Percentiles rank a stretch among this genome's conserved stretches.
Evolutionary conservation across 106 monocot species (phyloP).

Genomic region (Apostasia shenzhenica): DNA sequence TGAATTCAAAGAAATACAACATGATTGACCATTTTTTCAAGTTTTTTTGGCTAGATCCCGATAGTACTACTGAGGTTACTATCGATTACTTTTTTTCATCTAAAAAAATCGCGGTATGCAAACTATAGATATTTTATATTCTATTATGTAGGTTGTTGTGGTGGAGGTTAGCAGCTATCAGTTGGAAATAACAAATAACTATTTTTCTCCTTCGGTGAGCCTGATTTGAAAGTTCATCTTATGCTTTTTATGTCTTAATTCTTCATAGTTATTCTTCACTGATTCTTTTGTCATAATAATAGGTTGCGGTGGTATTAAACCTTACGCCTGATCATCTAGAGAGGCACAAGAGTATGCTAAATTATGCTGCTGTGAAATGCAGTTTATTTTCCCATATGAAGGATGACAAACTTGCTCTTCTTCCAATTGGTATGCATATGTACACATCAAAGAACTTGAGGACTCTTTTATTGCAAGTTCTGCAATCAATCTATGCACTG

Average conservation of each 20-base stretch:
- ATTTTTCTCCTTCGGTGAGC: slow-evolving; percentile 42
- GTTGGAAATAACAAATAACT: slow-evolving; percentile 37
- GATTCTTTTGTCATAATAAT: slow-evolving; percentile 5
- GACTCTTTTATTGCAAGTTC: not conserved
- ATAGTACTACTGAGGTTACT: no score
- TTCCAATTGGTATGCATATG: slow-evolving; percentile 31
- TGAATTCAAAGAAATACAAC: no score
- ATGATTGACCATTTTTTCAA: no score
- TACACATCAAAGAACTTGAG: not conserved
- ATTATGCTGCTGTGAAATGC: slow-evolving; percentile 47
- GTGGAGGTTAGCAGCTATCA: slow-evolving; percentile 58
- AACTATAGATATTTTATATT: not conserved
- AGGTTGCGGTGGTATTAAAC: slow-evolving; percentile 45
- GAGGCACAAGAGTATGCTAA: slow-evolving; percentile 49
- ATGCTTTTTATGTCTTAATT: not conserved
- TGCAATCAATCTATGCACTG: no score
- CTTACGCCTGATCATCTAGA: slow-evolving; percentile 56
- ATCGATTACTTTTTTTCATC: no score
- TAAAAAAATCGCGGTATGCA: no score
- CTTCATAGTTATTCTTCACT: not conserved
- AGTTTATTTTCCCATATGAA: slow-evolving; percentile 41
- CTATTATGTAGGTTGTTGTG: slow-evolving; percentile 29
- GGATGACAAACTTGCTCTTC: slow-evolving; percentile 32
- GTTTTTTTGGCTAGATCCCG: no score
- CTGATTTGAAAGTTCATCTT: not conserved